Conservation (phyloP, 2,329 filamentous ascomycete species). For the Bipolaris cookei region DNA sequence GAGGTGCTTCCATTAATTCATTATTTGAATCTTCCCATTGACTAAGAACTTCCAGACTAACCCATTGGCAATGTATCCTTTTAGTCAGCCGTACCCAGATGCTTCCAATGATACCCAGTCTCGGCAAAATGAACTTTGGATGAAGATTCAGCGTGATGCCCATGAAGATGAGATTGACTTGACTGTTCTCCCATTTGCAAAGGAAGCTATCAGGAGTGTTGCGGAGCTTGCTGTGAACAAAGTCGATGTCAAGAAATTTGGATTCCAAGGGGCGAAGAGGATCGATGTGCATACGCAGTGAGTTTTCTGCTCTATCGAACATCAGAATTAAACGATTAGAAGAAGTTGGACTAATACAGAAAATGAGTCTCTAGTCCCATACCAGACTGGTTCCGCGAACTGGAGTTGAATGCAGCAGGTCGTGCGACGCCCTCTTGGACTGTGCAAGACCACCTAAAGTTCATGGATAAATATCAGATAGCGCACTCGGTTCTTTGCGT, state of each 20-base stretch:
- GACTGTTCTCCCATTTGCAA: constrained; percentile 37
- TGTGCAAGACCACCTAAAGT: constrained; percentile 34
- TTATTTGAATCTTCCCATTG: background rate
- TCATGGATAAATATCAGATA: constrained; percentile 43
- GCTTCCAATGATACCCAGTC: background rate
- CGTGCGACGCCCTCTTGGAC: constrained; percentile 45
- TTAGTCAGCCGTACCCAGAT: constrained; percentile 1
- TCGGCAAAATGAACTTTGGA: constrained; percentile 1
- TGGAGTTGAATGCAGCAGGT: constrained; percentile 44
- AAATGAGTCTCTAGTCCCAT: constrained; percentile 26
- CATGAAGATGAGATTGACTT: constrained; percentile 34
- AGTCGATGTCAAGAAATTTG: constrained; percentile 1
- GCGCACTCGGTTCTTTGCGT: constrained; percentile 40
- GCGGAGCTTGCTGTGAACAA: constrained; percentile 22
- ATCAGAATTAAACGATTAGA: too few species aligned
- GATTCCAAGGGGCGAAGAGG: constrained; percentile 29
- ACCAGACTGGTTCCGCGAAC: constrained; percentile 42
- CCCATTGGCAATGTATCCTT: constrained; percentile 2
- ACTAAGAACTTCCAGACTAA: background rate
- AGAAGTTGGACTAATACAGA: background rate
- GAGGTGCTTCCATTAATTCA: background rate
- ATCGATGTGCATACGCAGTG: constrained; percentile 48
- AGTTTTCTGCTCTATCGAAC: too few species aligned
- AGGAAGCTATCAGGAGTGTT: constrained; percentile 38
- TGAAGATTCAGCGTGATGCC: constrained; percentile 26